Conservation (phyloP, 1,284 basidiomycete species). For the Ceratobasidium theobromae region DNA sequence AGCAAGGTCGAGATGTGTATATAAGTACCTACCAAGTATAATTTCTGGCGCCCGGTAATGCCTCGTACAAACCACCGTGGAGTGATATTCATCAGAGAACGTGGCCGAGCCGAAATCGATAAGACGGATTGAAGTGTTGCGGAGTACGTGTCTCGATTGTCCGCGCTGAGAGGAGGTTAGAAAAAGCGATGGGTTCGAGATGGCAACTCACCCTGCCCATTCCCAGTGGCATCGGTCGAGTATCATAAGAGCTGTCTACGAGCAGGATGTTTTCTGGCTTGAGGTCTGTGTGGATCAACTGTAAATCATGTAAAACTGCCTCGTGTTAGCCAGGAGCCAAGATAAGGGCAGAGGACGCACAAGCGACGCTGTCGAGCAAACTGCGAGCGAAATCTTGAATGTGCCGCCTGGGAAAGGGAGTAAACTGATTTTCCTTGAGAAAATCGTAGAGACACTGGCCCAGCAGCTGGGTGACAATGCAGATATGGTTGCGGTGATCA, state of each 20-base stretch:
- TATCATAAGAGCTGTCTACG: conserved; percentile 57
- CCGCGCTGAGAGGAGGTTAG: conserved; percentile 6
- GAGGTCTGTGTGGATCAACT: conserved; percentile 95
- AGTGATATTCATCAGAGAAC: conserved; percentile 98
- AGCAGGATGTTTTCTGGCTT: conserved; percentile 99
- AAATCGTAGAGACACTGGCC: conserved; percentile 99
- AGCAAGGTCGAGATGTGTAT: background rate
- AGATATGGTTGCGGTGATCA: conserved; percentile 97
- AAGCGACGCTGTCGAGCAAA: conserved; percentile 90
- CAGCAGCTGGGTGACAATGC: conserved; percentile 93
- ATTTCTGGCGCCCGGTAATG: conserved; percentile 99
- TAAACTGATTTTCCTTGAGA: conserved; percentile 96
- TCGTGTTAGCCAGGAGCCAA: conserved; percentile 23
- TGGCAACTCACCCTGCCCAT: conserved; percentile 30
- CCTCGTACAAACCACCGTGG: conserved; percentile 94
- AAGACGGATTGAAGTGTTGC: conserved; percentile 89
- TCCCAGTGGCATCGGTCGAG: conserved; percentile 19
- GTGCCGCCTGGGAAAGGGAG: conserved; percentile 92
- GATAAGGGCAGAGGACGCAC: conserved; percentile 54
- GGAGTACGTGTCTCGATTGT: conserved; percentile 65
- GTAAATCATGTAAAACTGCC: conserved; percentile 86
- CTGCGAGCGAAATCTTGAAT: conserved; percentile 96
- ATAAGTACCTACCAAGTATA: conserved; percentile 74
- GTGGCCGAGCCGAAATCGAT: conserved; percentile 99
- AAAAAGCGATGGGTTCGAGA: background rate